These are phyloP conservation scores for Fagopyrum homotropicum DNA, from an alignment of 148 eudicot species.

Conservation along the genomic window DNA sequence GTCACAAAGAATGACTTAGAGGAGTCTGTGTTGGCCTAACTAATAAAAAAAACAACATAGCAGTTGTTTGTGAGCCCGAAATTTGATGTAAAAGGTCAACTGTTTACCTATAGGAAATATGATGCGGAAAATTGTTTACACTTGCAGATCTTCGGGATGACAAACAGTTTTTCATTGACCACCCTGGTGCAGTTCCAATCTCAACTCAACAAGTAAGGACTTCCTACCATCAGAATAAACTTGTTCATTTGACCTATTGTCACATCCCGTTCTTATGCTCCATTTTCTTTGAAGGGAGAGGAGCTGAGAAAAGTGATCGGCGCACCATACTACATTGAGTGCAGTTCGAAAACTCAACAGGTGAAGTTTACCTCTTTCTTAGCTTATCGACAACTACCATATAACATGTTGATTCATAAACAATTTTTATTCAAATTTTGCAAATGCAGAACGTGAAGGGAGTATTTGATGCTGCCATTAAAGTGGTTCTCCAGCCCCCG, in stretches of 20 bases:
- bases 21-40: not conserved
- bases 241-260: not conserved
- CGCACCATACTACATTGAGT: constrained; percentile 70
- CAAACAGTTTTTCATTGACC: constrained; percentile 67
- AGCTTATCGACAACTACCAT: not conserved
- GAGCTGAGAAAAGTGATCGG: constrained; percentile 64
- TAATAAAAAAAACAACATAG: not conserved
- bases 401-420: not conserved
- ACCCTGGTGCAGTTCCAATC: constrained; percentile 76
- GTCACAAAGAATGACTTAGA: not conserved
- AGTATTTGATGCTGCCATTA: constrained; percentile 72
- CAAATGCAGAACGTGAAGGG: constrained; percentile 59
- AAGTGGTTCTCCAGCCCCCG: constrained; percentile 59
- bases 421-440: not conserved
- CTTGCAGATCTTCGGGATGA: constrained; percentile 78
- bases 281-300: constrained; percentile 44
- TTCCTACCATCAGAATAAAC: not conserved
- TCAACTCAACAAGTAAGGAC: constrained; percentile 58
- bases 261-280: not conserved
- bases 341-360: constrained; percentile 87
- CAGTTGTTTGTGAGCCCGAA: not conserved
- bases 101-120: not conserved
- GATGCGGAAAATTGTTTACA: not conserved
- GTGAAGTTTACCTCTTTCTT: constrained; percentile 17
- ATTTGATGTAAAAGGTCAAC: not conserved